Evolutionary conservation across 768 basidiomycete genomes (phyloP), one percentile per base, ranked within the genome.

Genomic region (Terana coerulea): DNA sequence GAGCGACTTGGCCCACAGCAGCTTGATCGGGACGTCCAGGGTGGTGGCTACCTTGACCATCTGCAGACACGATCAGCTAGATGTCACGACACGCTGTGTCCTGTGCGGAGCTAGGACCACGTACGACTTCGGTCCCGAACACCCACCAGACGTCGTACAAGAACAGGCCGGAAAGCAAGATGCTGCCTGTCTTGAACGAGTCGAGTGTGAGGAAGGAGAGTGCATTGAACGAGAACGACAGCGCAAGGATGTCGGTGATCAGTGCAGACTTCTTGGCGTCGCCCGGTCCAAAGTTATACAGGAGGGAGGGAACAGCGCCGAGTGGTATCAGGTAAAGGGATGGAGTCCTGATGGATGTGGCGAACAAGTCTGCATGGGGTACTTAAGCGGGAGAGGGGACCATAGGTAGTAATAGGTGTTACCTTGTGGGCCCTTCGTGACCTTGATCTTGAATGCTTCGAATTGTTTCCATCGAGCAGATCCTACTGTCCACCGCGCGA

Each of bases 141-240:
- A 95, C 92, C 91, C 91, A 97, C 79, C 86, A 95, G 34, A 97
- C 80, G 64, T 98, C 95, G 64, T 98, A 98, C 35, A 97, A 40
- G 70, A 98, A 92, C 21, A 99, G 72, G 4, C 91, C 93, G 2
- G 78, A 77, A 5, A 99, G 74, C 3, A 98, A 76, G 53, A 92
- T 80, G 34, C 77, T 77, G 6, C 93, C 95, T 14, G 95, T 97
- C 61, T 76, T 69, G 75, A 98, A 95, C 8, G 89, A 89, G 67
- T 98, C 95, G 28, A 98, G 68, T 65, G 84, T 87, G 59, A 98
- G 73, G 53, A 94, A 66, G 31, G 82, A 76, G 46, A 98, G 71
- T 3, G 91, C 86, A 57, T 86, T 89, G 65, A 88, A 83, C 22
- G 86, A 80, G 64, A 95, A 89, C 1, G 91, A 89, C 45, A 97